Evolutionary conservation across 106 monocot species (phyloP).

Genomic region (Dendrobium nobile): DNA sequence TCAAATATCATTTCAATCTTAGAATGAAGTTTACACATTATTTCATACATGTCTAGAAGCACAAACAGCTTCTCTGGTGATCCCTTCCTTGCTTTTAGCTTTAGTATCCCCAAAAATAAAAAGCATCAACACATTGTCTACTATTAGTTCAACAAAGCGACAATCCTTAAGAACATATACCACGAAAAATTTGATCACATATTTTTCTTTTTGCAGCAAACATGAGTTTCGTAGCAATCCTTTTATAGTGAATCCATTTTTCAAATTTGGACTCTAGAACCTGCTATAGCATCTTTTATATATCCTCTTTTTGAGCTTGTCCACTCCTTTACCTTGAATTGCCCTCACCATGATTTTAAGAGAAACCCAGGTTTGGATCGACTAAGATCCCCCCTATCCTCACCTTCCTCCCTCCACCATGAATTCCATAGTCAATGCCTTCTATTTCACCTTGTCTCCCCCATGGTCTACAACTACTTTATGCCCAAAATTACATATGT

Average conservation of each 20-base stretch:
- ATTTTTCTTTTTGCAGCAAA: conserved; percentile 86
- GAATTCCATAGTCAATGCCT: no score
- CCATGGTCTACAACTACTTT: no score
- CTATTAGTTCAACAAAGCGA: conserved; percentile 77
- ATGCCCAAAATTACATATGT: no score
- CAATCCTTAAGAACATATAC: conserved; percentile 52
- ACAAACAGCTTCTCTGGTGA: conserved; percentile 95
- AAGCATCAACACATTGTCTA: conserved; percentile 3
- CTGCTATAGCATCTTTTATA: conserved; percentile 91
- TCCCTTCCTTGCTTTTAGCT: conserved; percentile 86
- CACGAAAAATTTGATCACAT: conserved; percentile 86
- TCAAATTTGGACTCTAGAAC: conserved; percentile 81
- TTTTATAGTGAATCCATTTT: conserved; percentile 92
- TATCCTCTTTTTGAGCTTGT: conserved; percentile 87
- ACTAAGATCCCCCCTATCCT: no score
- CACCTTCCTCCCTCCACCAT: no score
- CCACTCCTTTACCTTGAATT: conserved; percentile 31
- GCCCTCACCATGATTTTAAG: no score
- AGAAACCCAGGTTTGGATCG: no score
- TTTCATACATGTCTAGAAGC: conserved; percentile 96
- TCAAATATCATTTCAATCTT: conserved; percentile 57
- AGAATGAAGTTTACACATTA: conserved; percentile 83
- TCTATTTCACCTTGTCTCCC: no score
- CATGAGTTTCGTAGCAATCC: conserved; percentile 85
- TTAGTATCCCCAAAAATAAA: conserved; percentile 96